Percentiles rank a stretch among this genome's conserved stretches.
Evolutionary conservation across 371 early-diverging fungal genomes (phyloP).

Genomic region (Syncephalastrum contaminatum): DNA sequence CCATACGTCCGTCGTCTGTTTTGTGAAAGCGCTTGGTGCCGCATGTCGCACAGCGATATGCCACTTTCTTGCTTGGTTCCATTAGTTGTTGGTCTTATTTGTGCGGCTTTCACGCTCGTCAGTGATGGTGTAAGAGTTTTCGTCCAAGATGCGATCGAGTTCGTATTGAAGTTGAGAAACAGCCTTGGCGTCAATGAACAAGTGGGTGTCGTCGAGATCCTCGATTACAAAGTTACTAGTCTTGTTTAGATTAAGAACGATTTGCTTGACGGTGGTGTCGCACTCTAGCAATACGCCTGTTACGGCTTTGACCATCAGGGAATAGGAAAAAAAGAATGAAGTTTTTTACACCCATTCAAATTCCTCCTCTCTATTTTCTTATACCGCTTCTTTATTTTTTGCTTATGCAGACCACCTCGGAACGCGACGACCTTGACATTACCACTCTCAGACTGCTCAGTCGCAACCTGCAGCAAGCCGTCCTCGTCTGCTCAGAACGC

Average conservation of each 20-base stretch:
- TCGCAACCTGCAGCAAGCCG: slow-evolving; percentile 44
- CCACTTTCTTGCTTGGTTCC: too few relatives aligned
- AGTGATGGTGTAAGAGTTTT: slow-evolving; percentile 66
- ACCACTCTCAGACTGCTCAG: slow-evolving; percentile 16
- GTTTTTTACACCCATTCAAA: too few relatives aligned
- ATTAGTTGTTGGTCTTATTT: slow-evolving; percentile 8
- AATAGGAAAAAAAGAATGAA: slow-evolving; percentile 4
- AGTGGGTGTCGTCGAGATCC: slow-evolving; percentile 85
- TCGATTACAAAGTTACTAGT: slow-evolving; percentile 78
- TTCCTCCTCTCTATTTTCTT: too few relatives aligned
- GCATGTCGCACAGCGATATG: slow-evolving; percentile 12
- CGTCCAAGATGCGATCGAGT: slow-evolving; percentile 77
- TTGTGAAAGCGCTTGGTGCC: slow-evolving; percentile 13
- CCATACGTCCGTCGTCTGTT: slow-evolving; percentile 13
- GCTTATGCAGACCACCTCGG: too few relatives aligned
- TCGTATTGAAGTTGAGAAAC: slow-evolving; percentile 63
- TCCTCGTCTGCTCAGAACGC: slow-evolving; percentile 64
- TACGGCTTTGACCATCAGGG: slow-evolving; percentile 51
- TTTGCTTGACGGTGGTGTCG: slow-evolving; percentile 82
- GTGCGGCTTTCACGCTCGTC: slow-evolving; percentile 41
- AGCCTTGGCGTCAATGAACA: slow-evolving; percentile 74
- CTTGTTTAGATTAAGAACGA: slow-evolving; percentile 74
- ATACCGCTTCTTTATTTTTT: too few relatives aligned
- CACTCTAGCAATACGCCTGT: slow-evolving; percentile 57
- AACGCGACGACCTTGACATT: slow-evolving; percentile 13